Percentiles rank a stretch among this genome's conserved stretches.
These are phyloP conservation scores for Colletotrichum simmondsii DNA, from an alignment of 2,329 filamentous ascomycete species.

Conservation along the genomic window DNA sequence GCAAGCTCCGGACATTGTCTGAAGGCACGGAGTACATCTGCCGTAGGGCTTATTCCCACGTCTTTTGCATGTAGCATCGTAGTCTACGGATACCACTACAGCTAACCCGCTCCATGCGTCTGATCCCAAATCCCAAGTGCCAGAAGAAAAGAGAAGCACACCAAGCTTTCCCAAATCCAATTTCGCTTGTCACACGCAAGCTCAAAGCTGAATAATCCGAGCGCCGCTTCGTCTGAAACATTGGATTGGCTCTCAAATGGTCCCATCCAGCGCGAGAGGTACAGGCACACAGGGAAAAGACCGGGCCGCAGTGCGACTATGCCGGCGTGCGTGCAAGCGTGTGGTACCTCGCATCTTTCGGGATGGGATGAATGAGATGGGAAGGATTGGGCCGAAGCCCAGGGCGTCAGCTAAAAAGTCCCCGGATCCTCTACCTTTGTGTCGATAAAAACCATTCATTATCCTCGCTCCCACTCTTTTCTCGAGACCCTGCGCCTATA, in stretches of 20 bases:
- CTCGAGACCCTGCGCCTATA: neutral
- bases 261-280: neutral
- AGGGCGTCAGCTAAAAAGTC: slow-evolving; percentile 2
- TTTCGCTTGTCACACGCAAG: slow-evolving; percentile 12
- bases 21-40: neutral
- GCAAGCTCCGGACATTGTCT: neutral
- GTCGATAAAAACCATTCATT: slow-evolving; percentile 19
- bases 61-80: neutral
- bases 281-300: neutral
- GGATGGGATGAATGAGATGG: neutral
- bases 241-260: slow-evolving; percentile 10
- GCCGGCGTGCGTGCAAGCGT: neutral
- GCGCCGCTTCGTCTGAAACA: slow-evolving; percentile 32
- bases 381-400: neutral
- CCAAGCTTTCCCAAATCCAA: neutral
- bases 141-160: neutral
- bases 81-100: neutral
- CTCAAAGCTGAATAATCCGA: slow-evolving; percentile 20
- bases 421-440: slow-evolving; percentile 12
- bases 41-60: neutral
- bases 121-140: neutral
- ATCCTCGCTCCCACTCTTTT: neutral
- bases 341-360: neutral
- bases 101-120: neutral
- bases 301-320: neutral